Conservation (phyloP, 208 protist genomes). For the Leishmania tropica region DNA sequence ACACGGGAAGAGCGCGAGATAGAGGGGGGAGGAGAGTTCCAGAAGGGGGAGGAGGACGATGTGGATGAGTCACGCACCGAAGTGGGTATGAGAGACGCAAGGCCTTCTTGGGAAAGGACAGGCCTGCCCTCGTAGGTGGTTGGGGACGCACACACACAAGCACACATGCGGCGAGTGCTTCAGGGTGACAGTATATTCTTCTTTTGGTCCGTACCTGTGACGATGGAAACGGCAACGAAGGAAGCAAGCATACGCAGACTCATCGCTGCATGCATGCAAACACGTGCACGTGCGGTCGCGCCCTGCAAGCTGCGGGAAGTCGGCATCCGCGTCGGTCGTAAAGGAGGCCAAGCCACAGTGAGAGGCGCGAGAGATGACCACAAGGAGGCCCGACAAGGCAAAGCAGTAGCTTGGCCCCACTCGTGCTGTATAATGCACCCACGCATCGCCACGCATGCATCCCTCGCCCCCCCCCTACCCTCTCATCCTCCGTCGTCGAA, state of each 20-base stretch:
- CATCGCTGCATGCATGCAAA: neutral
- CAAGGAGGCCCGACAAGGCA: neutral
- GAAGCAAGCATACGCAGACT: too few relatives aligned
- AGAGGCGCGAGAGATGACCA: neutral
- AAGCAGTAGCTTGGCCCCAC: neutral
- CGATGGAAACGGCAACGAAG: neutral
- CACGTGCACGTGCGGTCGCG: neutral
- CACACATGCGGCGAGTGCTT: neutral
- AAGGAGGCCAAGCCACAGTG: neutral
- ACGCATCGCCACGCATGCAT: neutral
- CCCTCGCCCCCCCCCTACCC: neutral
- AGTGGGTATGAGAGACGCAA: neutral
- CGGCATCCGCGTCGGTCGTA: neutral
- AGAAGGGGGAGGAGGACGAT: neutral
- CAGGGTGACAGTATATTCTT: neutral
- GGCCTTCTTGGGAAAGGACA: neutral
- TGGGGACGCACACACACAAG: neutral
- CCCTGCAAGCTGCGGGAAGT: neutral
- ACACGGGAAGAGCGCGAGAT: neutral
- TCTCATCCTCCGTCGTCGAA: neutral
- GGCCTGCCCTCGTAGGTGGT: neutral
- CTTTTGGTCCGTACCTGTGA: neutral
- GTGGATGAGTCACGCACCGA: neutral
- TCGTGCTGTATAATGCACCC: neutral
- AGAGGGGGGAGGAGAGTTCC: neutral